A percentile compares a stretch with the other conserved stretches of the same genome.
Evolutionary conservation across 345 rosid genomes (phyloP).

Genomic region (Moricandia moricandioides): DNA sequence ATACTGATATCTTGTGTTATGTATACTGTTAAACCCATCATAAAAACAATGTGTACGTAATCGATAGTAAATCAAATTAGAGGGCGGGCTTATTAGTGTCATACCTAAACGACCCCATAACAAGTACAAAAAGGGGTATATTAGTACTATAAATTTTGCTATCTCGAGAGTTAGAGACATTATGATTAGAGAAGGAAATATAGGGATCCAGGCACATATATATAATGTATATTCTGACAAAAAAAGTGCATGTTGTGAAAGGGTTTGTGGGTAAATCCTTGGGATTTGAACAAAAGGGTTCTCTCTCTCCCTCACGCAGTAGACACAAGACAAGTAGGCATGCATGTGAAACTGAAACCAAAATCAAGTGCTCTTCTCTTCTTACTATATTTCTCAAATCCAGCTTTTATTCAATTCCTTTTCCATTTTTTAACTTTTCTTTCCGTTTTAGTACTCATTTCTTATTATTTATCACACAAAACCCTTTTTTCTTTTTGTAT

Average conservation of each 20-base stretch:
- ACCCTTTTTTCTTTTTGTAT: not conserved
- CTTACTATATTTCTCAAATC: not conserved
- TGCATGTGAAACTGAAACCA: conserved; percentile 35
- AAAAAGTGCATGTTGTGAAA: conserved; percentile 25
- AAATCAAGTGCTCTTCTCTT: conserved; percentile 29
- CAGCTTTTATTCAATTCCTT: not conserved
- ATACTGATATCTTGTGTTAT: not conserved
- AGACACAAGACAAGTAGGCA: conserved; percentile 37
- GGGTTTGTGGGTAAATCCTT: conserved; percentile 11
- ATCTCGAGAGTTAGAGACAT: conserved; percentile 14
- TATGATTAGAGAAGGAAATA: conserved; percentile 26
- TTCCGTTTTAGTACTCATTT: conserved; percentile 12
- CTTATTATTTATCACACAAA: not conserved
- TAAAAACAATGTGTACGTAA: not conserved
- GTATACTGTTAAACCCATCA: not conserved
- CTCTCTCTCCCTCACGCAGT: conserved; percentile 22
- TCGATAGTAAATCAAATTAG: conserved; percentile 1
- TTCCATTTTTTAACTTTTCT: not conserved
- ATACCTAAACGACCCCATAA: not conserved
- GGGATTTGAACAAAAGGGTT: conserved; percentile 27
- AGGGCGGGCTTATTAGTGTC: not conserved
- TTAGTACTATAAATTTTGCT: not conserved
- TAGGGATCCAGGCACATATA: conserved; percentile 29
- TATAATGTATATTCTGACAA: not conserved
- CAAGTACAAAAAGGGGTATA: not conserved